These are phyloP conservation scores for Isatis lusitanica DNA, from an alignment of 441 rosid genomes.

Conservation along the genomic window DNA sequence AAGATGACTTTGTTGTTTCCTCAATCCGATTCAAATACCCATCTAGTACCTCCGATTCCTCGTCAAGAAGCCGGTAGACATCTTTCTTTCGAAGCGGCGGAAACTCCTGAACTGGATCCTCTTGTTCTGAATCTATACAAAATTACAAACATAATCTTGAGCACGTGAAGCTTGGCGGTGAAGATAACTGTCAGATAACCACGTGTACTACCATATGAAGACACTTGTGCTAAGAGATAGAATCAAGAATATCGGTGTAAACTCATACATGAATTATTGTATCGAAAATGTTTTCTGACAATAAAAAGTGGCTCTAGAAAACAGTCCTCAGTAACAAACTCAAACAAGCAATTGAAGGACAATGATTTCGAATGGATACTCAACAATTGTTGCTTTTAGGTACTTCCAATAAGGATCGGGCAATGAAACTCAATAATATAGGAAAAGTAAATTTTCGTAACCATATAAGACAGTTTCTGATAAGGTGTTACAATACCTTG, in stretches of 20 bases:
- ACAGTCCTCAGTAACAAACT: too few species aligned
- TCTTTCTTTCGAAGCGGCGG: conserved; percentile 42
- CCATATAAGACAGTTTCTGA: not conserved
- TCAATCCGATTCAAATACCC: not conserved
- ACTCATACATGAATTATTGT: not conserved
- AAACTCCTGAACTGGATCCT: conserved; percentile 23
- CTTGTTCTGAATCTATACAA: conserved; percentile 9
- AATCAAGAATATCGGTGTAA: not conserved
- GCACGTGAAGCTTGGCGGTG: too few species aligned
- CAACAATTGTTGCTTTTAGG: too few species aligned
- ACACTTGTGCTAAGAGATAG: not conserved
- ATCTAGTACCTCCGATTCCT: not conserved
- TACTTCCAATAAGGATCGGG: not conserved
- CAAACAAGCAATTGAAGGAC: too few species aligned
- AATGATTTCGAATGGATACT: too few species aligned
- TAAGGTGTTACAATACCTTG: conserved; percentile 29
- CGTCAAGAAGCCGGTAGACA: not conserved
- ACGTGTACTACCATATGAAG: too few species aligned
- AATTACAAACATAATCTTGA: too few species aligned
- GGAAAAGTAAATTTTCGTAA: not conserved
- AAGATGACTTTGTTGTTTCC: conserved; percentile 17
- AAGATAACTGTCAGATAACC: too few species aligned
- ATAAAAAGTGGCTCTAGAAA: too few species aligned
- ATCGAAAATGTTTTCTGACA: too few species aligned
- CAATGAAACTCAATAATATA: not conserved